Base-by-base conservation (phyloP, 2,329 filamentous ascomycete species). In the Epichloe amarillans region DNA sequence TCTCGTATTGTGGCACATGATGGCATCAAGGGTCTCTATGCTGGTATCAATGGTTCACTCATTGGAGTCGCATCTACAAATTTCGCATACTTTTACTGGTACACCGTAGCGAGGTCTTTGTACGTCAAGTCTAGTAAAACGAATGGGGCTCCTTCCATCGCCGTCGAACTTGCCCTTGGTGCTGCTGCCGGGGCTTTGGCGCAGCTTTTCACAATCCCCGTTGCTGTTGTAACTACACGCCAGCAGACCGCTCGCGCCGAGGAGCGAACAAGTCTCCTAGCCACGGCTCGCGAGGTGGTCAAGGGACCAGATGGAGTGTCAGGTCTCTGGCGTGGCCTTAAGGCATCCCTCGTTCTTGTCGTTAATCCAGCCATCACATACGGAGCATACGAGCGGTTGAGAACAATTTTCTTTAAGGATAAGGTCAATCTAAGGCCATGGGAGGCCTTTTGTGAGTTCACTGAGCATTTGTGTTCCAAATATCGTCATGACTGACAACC, bases 11-110 rank as follows among this genome's bases (percentile, higher is more conserved):
- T 86, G 37, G 78, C 82, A 51, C 82, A 80, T 49, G 93, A 98
- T 58, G 93, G 93, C 35, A 51, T 93, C 8, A 62, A 73, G 45
- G 93, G 93, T 6, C 79, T 98, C 7, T 98, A 98, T 62, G 82
- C 86, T 49, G 93, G 93, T 54, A 90, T 98, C 66, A 77, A 81
- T 53, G 90, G 91, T 47, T 82, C 90, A 4, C 74, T 98, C 17
- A 72, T 97, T 48, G 93, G 93, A 50, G 93, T 98, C 37, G 91
- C 89, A 1, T 96, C 90, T 26, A 97, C 91, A 49, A 98, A 98
- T 69, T 98, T 98, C 65, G 93, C 93, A 61, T 98, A 98, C 71
- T 98, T 98, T 67, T 98, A 98, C 72, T 97, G 91, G 90, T 97
- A 97, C 67, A 91, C 88, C 5, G 71, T 93, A 30, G 88, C 96